Base-by-base conservation (phyloP, 1,284 basidiomycete genomes). In the Ustilago lituana region DNA sequence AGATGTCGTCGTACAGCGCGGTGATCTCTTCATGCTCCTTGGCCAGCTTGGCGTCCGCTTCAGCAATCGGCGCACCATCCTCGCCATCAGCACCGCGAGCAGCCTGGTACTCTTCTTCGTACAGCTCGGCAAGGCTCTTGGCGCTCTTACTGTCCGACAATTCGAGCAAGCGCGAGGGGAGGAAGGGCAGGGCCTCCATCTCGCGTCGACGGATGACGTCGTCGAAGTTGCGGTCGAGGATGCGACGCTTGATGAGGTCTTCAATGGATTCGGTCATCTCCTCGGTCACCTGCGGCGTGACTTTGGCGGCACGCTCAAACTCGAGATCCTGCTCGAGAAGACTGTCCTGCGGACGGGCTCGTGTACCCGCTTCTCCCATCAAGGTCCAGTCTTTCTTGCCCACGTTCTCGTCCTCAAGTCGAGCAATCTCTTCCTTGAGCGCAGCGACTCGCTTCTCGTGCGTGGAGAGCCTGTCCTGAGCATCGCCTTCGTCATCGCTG, bases 251-350 rank as follows among this genome's bases (percentile, higher is more conserved):
- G 84, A 99, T 98, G 57, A 90, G 86, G 45, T 93, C 93, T 83
- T 98, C 96, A 26, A 99, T 86, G 20, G 86, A 86, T 53, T 88
- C 87, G 7, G 95, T 92, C 39, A 85, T 86, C 80, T 95, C 92
- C 78, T 97, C 93, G 0, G 96, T 98, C 58, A 96, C 88, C 44
- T 93, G 87, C 10, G 95, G 96, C 0, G 90, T 90, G 15, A 89
- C 86, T 83, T 95, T 97, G 84, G 89, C 88, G 12, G 90, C 88
- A 33, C 86, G 90, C 73, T 98, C 96, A 71, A 95, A 98, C 60
- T 98, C 94, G 37, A 99, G 87, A 81, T 97, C 92, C 82, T 98
- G 91, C 82, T 93, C 92, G 12, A 99, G 86, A 15, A 98, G 85
- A 22, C 92, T 92, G 83, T 98, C 94, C 78, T 92, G 88, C 1